phyloP scores from a whole-genome alignment of 1,284 basidiomycete species.

The Apiotrichum veenhuisii region DNA sequence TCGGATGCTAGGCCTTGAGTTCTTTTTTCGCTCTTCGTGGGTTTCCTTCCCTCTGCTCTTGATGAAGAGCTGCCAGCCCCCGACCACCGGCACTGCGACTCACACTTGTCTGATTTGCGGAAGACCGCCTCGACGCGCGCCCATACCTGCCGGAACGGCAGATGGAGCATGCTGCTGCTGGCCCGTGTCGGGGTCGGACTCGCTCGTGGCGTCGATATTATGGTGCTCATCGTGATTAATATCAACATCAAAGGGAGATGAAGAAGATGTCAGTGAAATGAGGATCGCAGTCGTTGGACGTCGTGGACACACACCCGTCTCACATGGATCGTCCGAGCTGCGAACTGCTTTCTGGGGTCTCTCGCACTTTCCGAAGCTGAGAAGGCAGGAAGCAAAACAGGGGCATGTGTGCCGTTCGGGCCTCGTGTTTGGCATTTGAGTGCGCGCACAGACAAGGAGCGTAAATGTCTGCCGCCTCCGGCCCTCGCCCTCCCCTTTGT shows the following conservation, averaged over 20 bases:
- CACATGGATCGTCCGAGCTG: too few species aligned
- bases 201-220: background rate
- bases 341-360: too few species aligned
- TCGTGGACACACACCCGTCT: too few species aligned
- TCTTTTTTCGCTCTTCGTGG: background rate
- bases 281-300: background rate
- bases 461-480: too few species aligned
- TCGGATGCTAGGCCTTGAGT: background rate
- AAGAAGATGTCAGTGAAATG: background rate
- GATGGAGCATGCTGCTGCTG: background rate
- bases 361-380: too few species aligned
- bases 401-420: too few species aligned
- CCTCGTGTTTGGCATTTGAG: too few species aligned
- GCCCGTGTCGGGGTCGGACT: background rate
- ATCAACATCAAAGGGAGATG: background rate
- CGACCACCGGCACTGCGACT: background rate
- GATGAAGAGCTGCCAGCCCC: background rate
- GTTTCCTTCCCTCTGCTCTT: background rate
- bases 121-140: background rate
- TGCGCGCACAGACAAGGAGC: too few species aligned
- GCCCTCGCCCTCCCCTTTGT: too few species aligned
- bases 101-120: background rate
- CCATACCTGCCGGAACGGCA: background rate
- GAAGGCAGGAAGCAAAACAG: too few species aligned
- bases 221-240: background rate